These are phyloP conservation scores for Phlegmacium glaucopus DNA, from an alignment of 768 basidiomycete genomes.

Conservation along the genomic window DNA sequence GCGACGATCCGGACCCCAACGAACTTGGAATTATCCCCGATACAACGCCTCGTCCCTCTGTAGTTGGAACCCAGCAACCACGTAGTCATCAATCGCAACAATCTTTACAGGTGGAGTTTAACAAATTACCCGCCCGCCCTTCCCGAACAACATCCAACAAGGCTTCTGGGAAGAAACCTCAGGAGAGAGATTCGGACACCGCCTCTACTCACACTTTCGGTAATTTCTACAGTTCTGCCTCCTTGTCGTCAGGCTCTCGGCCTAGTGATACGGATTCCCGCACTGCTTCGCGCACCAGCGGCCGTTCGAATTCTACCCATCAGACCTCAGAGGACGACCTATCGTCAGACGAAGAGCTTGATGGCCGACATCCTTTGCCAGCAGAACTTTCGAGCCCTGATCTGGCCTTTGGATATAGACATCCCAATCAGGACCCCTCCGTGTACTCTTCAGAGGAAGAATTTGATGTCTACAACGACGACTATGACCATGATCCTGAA, in stretches of 20 bases:
- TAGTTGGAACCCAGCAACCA: conserved; percentile 30
- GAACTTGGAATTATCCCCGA: conserved; percentile 33
- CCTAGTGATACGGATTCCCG: conserved; percentile 23
- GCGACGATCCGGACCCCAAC: conserved; percentile 34
- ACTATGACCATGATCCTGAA: conserved; percentile 44
- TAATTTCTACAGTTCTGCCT: conserved; percentile 41
- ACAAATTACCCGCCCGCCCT: conserved; percentile 11
- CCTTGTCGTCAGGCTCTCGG: conserved; percentile 39
- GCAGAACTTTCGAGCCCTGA: conserved; percentile 12
- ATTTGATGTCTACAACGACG: conserved; percentile 31
- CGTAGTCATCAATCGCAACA: conserved; percentile 32
- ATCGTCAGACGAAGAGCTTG: conserved; percentile 34
- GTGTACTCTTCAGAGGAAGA: conserved; percentile 26
- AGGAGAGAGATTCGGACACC: conserved; percentile 31
- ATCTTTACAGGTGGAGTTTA: conserved; percentile 10
- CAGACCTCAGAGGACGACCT: conserved; percentile 33
- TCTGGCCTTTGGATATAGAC: not conserved
- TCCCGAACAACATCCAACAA: conserved; percentile 7
- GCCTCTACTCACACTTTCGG: conserved; percentile 51
- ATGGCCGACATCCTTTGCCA: conserved; percentile 30
- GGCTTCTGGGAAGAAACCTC: conserved; percentile 8
- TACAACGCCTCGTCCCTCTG: conserved; percentile 50
- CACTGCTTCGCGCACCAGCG: conserved; percentile 22
- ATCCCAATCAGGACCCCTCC: conserved; percentile 15
- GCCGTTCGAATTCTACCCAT: conserved; percentile 28